These are phyloP conservation scores for Pyrus pyrifolia DNA, from an alignment of 306 rosid species.

Conservation along the genomic window DNA sequence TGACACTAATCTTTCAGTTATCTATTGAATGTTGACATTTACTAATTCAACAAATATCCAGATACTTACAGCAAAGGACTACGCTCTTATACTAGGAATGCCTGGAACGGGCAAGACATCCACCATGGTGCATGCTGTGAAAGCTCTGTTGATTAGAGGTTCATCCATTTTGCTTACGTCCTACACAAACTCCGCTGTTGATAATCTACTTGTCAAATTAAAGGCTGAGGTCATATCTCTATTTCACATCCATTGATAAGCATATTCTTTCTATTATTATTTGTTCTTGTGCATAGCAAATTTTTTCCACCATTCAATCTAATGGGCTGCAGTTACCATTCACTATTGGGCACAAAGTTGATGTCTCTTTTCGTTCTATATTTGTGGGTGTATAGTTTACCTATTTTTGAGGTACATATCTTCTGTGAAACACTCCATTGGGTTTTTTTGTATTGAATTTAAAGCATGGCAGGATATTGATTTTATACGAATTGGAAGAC, in stretches of 20 bases:
- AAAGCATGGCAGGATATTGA: conserved; percentile 56
- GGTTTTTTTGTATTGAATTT: conserved; percentile 18
- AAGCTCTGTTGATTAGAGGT: conserved; percentile 84
- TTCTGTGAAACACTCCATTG: neutral
- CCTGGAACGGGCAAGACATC: conserved; percentile 99
- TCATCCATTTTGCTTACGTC: conserved; percentile 89
- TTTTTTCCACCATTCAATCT: neutral
- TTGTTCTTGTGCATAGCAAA: neutral
- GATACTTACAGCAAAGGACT: conserved; percentile 92
- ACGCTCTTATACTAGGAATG: conserved; percentile 91
- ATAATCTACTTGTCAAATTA: conserved; percentile 84
- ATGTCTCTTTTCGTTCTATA: neutral
- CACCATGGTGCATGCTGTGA: conserved; percentile 95
- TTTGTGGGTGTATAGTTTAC: neutral
- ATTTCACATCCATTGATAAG: neutral
- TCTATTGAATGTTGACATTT: neutral
- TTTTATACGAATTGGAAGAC: conserved; percentile 85
- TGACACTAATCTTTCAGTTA: neutral
- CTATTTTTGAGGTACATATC: neutral
- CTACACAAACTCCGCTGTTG: conserved; percentile 91
- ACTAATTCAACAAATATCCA: conserved; percentile 21
- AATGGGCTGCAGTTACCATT: neutral
- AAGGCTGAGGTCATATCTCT: conserved; percentile 63
- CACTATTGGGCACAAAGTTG: neutral
- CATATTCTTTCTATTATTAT: neutral